phyloP scores from a whole-genome alignment of 352 stramenopile genomes.

The Globisporangium orthogonon region DNA sequence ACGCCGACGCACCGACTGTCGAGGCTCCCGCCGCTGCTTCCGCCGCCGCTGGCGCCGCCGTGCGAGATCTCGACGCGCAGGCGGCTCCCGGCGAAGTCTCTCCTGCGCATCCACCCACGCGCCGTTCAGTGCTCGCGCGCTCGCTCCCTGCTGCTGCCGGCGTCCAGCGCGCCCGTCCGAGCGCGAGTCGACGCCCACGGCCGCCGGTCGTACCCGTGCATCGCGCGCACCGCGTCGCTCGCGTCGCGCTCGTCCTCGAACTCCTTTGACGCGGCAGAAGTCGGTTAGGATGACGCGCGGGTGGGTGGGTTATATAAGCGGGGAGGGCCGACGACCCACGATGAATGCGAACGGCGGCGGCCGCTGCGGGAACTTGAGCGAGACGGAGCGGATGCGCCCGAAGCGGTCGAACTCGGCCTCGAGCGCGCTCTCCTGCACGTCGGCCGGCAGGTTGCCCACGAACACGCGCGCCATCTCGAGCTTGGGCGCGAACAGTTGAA shows the following conservation, averaged over 20 bases:
- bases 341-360: conserved; percentile 50
- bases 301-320: no score
- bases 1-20: conserved; percentile 3
- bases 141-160: not conserved
- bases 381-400: conserved; percentile 31
- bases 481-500: no score
- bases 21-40: conserved; percentile 3
- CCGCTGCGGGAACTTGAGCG: conserved; percentile 50
- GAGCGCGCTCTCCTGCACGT: conserved; percentile 50
- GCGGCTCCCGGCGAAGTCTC: conserved; percentile 23
- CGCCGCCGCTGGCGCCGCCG: conserved; percentile 8
- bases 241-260: conserved; percentile 53
- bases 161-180: not conserved
- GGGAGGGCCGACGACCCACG: conserved; percentile 15
- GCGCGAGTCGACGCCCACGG: no score
- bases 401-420: conserved; percentile 48
- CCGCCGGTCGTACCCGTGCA: conserved; percentile 38
- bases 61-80: conserved; percentile 56
- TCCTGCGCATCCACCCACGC: conserved; percentile 1
- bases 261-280: conserved; percentile 19
- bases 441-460: conserved; percentile 55
- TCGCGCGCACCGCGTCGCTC: conserved; percentile 40
- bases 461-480: conserved; percentile 34
- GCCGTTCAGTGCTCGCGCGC: not conserved
- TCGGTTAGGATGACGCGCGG: no score